These are phyloP conservation scores for Phytophthora syringae DNA, from an alignment of 352 stramenopile genomes.

Conservation along the genomic window DNA sequence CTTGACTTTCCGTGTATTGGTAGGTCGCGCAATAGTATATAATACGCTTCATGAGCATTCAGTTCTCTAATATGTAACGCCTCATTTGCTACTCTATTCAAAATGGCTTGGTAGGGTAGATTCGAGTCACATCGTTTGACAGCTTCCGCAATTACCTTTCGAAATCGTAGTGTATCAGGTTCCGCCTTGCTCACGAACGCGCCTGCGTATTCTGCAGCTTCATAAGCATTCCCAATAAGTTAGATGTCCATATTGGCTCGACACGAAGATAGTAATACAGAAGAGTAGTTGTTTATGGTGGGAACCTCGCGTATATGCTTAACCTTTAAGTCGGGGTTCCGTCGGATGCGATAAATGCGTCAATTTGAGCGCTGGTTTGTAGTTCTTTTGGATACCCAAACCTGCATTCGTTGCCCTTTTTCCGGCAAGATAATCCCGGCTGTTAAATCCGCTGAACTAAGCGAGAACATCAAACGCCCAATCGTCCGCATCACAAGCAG, in stretches of 20 bases:
- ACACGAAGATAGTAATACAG: background rate
- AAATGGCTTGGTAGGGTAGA: too few relatives aligned
- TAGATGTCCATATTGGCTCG: too few relatives aligned
- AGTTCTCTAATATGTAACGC: background rate
- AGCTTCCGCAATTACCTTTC: too few relatives aligned
- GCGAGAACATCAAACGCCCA: background rate
- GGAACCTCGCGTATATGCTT: background rate
- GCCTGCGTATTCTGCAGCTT: too few relatives aligned
- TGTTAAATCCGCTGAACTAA: background rate
- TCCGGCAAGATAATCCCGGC: background rate
- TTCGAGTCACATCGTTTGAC: too few relatives aligned
- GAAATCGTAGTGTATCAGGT: too few relatives aligned
- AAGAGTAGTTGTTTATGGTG: background rate
- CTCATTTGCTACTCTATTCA: background rate
- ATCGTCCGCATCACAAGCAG: background rate
- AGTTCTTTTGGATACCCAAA: constrained; percentile 3
- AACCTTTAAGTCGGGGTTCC: background rate
- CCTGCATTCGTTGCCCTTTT: too few relatives aligned
- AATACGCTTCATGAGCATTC: background rate
- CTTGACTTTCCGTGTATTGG: too few relatives aligned
- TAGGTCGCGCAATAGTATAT: too few relatives aligned
- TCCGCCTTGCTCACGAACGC: too few relatives aligned
- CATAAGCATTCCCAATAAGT: too few relatives aligned
- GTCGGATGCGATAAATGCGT: background rate
- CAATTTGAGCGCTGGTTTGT: background rate